Percentiles rank a stretch among this genome's conserved stretches.
Evolutionary conservation across 2,329 filamentous ascomycete species (phyloP).

Genomic region (Arthrobotrys pseudoclavata): DNA sequence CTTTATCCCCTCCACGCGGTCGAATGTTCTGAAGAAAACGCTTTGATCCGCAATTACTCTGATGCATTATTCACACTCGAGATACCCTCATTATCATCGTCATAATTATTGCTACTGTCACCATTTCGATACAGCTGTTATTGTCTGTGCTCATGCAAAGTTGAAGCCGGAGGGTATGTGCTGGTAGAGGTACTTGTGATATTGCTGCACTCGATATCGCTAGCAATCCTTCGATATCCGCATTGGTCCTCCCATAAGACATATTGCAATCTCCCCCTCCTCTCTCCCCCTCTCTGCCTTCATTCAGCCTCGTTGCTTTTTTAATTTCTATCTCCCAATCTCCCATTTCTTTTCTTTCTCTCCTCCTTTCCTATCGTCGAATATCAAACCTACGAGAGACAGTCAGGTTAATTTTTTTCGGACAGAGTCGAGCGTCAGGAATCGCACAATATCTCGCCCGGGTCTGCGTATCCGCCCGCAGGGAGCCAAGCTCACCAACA

Average conservation of each 20-base stretch:
- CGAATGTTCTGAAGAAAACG: slow-evolving; percentile 23
- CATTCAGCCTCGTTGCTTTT: not conserved
- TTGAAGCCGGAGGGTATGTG: not conserved
- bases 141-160: not conserved
- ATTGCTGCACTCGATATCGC: slow-evolving; percentile 22
- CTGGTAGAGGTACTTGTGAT: not conserved
- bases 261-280: not conserved
- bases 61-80: slow-evolving; percentile 1
- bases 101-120: not conserved
- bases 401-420: not conserved
- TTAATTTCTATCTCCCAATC: not conserved
- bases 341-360: slow-evolving; percentile 1
- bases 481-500: slow-evolving; percentile 28
- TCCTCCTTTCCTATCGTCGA: not conserved
- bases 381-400: not conserved
- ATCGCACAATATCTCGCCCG: slow-evolving; percentile 57
- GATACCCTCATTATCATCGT: not conserved
- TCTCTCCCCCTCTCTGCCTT: not conserved
- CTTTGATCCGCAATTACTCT: slow-evolving; percentile 25
- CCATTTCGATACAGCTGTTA: not conserved
- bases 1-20: slow-evolving; percentile 34
- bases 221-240: slow-evolving; percentile 21
- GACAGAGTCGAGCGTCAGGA: slow-evolving; percentile 54
- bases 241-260: slow-evolving; percentile 26
- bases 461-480: slow-evolving; percentile 50